Evolutionary conservation across 495 filamentous ascomycete genomes (phyloP), one percentile per base, ranked within the genome.

Genomic region (Aspergillus diversus): DNA sequence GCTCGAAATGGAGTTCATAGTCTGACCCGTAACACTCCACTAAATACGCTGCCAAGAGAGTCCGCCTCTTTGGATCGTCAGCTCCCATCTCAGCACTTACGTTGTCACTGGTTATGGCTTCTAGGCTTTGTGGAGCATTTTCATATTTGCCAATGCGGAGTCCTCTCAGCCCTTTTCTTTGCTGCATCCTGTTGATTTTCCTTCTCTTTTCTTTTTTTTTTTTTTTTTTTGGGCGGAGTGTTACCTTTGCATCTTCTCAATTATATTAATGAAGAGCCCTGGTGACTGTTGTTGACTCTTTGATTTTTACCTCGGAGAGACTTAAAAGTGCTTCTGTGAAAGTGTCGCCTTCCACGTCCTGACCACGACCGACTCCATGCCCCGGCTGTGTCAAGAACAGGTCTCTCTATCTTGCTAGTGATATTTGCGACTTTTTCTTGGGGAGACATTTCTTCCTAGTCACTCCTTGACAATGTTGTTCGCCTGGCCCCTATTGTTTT

Each of bases 391-490:
- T 43, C 27, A 16, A 9, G 58, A 59, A 60, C n/a, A 63, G 35
- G 43, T 46, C 37, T 61, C 47, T 21, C 51, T 55, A 55, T 66
- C 17, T 65, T 46, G 32, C 42, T 51, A 27, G 27, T 46, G 37
- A 43, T 55, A 57, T 57, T 63, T 61, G 46, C 37, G 35, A 60
- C 58, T 21, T 34, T 21, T 39, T 52, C 47, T 53, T 66, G 69
- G 66, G 70, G 71, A 68, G 42, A 54, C 35, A 15, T 35, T 39
- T 31, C 39, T 67, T 57, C 62, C 70, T 68, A 68, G 69, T 59
- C 73, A 74, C 63, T 76, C 71, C 6, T 75, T 74, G 47, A 64
- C 58, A 50, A 77, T 73, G 70, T 60, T 75, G 55, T 66, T 76
- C 51, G 55, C 66, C 54, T 68, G 62, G 58, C 59, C 63, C 47